These are phyloP conservation scores for Leccinum longicurvipes DNA, from an alignment of 768 basidiomycete genomes.

Conservation along the genomic window DNA sequence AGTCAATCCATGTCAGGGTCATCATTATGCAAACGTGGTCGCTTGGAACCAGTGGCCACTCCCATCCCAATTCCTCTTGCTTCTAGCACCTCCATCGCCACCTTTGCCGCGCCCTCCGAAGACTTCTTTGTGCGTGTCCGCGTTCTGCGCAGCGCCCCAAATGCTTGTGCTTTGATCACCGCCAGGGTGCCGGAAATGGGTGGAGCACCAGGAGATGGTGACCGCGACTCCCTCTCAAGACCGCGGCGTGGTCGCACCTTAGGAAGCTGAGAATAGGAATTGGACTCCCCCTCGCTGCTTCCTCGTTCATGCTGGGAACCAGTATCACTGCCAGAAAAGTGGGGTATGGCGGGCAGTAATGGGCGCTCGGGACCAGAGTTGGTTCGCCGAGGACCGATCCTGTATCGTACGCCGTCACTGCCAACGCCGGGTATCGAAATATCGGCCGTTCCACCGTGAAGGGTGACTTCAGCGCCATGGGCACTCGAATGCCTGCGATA, in stretches of 20 bases:
- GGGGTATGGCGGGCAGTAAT: conserved; percentile 44
- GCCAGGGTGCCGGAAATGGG: conserved; percentile 77
- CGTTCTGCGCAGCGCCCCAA: conserved; percentile 79
- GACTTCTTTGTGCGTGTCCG: conserved; percentile 70
- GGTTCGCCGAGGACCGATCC: conserved; percentile 47
- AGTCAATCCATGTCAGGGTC: conserved; percentile 43
- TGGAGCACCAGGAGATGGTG: conserved; percentile 45
- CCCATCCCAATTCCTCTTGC: conserved; percentile 69
- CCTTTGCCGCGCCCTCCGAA: conserved; percentile 66
- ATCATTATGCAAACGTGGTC: conserved; percentile 49
- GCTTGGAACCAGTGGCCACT: conserved; percentile 35
- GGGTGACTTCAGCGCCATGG: conserved; percentile 58
- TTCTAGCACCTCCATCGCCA: conserved; percentile 79
- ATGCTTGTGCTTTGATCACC: conserved; percentile 88
- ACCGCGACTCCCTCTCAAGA: conserved; percentile 44
- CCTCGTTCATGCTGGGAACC: conserved; percentile 50
- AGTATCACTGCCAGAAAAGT: conserved; percentile 50
- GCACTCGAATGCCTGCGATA: conserved; percentile 56
- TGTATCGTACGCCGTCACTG: conserved; percentile 59
- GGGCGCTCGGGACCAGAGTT: conserved; percentile 49
- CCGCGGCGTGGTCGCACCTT: conserved; percentile 49
- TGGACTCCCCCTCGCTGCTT: conserved; percentile 56
- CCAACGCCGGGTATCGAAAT: conserved; percentile 53
- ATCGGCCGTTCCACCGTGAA: conserved; percentile 73
- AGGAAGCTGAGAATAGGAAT: conserved; percentile 37